Evolutionary conservation across 192 early-diverging fungal species (phyloP), one percentile per base, ranked within the genome.

Genomic region (Coemansia sp.): DNA sequence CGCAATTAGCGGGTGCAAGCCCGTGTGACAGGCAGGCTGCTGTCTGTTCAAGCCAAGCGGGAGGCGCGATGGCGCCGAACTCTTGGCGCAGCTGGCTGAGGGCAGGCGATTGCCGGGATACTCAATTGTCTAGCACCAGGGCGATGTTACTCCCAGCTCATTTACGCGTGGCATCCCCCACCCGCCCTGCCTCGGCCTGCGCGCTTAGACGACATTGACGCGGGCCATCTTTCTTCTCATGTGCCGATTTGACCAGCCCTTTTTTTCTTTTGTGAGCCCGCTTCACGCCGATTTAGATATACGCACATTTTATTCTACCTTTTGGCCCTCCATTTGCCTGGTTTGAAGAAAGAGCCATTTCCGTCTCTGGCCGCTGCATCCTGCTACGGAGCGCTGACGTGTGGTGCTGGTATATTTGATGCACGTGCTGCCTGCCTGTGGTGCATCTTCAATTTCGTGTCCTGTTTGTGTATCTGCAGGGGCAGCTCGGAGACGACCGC

Each of bases 251-350:
- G 29, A 25, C 29, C 19, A 14, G 14, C n/a, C 20, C 5, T 32
- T 26, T 17, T 53, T 15, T 27, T 39, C 41, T 41, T 28, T 53
- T 53, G 5, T 51, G 17, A n/a, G n/a, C n/a, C n/a, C n/a, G n/a
- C n/a, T n/a, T n/a, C n/a, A n/a, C n/a, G n/a, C n/a, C n/a, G n/a
- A n/a, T n/a, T n/a, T n/a, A n/a, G n/a, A n/a, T n/a, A n/a, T n/a
- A n/a, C n/a, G n/a, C n/a, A n/a, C n/a, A n/a, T n/a, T n/a, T n/a
- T n/a, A n/a, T n/a, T n/a, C n/a, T n/a, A n/a, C n/a, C n/a, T n/a
- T n/a, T n/a, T n/a, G n/a, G n/a, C n/a, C n/a, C n/a, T n/a, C n/a
- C n/a, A n/a, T n/a, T n/a, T n/a, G n/a, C n/a, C n/a, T n/a, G n/a
- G n/a, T 44, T 44, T 44, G 23, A 35, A 34, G 29, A 36, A 32